Evolutionary conservation across 208 protist genomes (phyloP), one percentile per base, ranked within the genome.

Genomic region (Trypanosoma cruzi): DNA sequence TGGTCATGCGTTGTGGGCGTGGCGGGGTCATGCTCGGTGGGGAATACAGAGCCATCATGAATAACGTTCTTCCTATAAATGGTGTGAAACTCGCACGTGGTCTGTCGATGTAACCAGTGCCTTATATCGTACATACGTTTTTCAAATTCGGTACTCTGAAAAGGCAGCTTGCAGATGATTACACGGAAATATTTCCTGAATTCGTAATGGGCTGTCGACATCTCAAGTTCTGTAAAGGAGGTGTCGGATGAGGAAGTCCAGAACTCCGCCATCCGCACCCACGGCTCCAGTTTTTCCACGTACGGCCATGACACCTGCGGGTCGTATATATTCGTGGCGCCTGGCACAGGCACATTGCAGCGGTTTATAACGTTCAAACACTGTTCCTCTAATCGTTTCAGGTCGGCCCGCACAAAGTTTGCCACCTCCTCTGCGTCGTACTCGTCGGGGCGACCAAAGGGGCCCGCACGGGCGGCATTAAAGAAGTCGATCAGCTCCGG

Each of bases 81-180:
- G 0, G 89, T 95, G 66, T 96, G 92, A 73, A 95, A 94, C 73
- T 96, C 92, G 64, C 84, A 91, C 20, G 79, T 85, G 28, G 87
- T 93, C 66, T 95, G 87, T 1, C 92, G 86, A 59, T 95, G 92
- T 49, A 96, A 73, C 89, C 92, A 96, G 71, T 95, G 89, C 13
- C 92, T 82, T 37, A 95, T 92, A 63, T 83, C 81, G 66, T 96
- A 94, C 64, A 96, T 84, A 28, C 92, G 86, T 75, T 95, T 86
- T 73, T 96, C 92, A 73, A 96, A 93, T 75, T 94, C 86, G 14
- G 87, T 93, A 62, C 89, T 94, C 57, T 93, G 87, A 64, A 96
- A 96, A 5, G 92, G 92, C 68, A 96, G 64, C 63, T 94, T 94
- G 20, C 94, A 80, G 14, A 95, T 81, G 40, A 96, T 83, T 8